Evolutionary conservation across 2,329 filamentous ascomycete species (phyloP).

Genomic region (Cladosporium cucumerinum): DNA sequence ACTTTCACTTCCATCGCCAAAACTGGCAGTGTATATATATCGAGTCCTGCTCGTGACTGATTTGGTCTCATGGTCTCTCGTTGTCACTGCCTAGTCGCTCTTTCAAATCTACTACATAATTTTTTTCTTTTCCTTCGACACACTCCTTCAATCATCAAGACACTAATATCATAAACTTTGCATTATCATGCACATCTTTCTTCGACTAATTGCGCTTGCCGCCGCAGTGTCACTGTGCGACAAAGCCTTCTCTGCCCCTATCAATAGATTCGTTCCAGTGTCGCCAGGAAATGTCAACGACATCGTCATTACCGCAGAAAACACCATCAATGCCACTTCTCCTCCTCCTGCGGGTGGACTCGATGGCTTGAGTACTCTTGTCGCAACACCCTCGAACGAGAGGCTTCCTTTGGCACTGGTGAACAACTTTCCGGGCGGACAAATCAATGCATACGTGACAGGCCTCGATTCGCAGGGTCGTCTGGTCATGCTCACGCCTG

Average conservation of each 20-base stretch:
- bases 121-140: too few species aligned
- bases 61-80: background rate
- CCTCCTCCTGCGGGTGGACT: slow-evolving; percentile 6
- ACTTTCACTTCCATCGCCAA: background rate
- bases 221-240: slow-evolving; percentile 7
- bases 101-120: background rate
- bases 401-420: slow-evolving; percentile 34
- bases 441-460: slow-evolving; percentile 47
- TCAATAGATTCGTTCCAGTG: slow-evolving; percentile 18
- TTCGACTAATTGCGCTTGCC: background rate
- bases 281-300: slow-evolving; percentile 23
- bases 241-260: slow-evolving; percentile 21
- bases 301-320: slow-evolving; percentile 26
- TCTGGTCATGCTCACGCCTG: slow-evolving; percentile 45
- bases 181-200: background rate
- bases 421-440: slow-evolving; percentile 43
- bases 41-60: background rate
- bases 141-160: background rate
- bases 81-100: background rate
- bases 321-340: slow-evolving; percentile 28
- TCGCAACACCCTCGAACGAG: slow-evolving; percentile 11
- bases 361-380: background rate
- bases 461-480: slow-evolving; percentile 41
- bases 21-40: background rate
- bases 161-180: background rate